Base-by-base conservation (phyloP, 345 rosid genomes). In the Iberis pinnata region DNA sequence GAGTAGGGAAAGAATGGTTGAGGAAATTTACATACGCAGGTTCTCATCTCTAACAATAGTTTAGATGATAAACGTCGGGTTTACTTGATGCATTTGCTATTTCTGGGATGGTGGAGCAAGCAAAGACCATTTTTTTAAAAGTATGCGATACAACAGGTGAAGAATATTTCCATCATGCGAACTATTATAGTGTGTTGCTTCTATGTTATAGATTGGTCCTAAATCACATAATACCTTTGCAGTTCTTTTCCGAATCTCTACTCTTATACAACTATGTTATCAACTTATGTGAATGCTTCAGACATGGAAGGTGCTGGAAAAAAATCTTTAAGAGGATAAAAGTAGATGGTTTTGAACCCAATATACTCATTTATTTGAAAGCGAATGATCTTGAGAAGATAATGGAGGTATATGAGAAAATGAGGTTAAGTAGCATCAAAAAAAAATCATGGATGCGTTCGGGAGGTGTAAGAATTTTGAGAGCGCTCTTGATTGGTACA, bases 291-390 rank as follows among this genome's bases (percentile, higher is more conserved):
- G 42, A 92, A 88, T 61, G 89, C 89, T 5, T 74, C 81, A 1
- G 96, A 92, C 67, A 77, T 87, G 92, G 93, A 80, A n/a, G 95
- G 96, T 59, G 96, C 96, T 16, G 88, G n/a, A n/a, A 84, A 65
- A 90, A 79, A 12, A 84, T 90, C 79, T 82, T 87, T 69, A 71
- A 18, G 64, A 74, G 95, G 70, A 57, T 87, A 59, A 87, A 71
- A 69, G 82, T 60, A 63, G 98, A 87, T 11, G 79, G 87, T 20
- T 67, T 87, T 43, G 41, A 60, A 60, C 92, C 96, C 4, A 84
- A 84, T 43, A 64, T 84, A 32, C 78, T 90, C 52, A 84, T 88
- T 4, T 88, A 81, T 64, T 95, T 86, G 1, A 82, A 75, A 78
- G 75, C 60, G 41, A 76, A 76, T 42, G 55, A 81, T 73, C 76